These are phyloP conservation scores for Przewalskia tangutica DNA, from an alignment of 257 asterid genomes.

Conservation along the genomic window DNA sequence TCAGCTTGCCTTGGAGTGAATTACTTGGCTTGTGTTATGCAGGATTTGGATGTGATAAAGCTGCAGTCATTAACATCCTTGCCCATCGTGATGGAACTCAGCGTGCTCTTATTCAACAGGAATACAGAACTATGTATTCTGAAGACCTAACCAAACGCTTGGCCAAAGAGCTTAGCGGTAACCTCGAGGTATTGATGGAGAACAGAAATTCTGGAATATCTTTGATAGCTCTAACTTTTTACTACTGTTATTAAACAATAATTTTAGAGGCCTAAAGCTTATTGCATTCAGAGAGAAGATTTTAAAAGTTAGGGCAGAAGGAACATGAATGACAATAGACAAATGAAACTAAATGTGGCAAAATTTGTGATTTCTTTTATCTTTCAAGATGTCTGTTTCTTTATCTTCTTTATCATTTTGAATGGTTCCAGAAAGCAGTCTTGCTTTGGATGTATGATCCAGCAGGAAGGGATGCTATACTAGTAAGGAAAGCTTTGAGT, in stretches of 20 bases:
- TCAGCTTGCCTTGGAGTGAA: not conserved
- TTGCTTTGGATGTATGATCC: constrained; percentile 92
- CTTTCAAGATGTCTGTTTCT: not conserved
- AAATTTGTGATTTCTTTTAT: not conserved
- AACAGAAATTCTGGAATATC: not conserved
- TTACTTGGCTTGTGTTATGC: not conserved
- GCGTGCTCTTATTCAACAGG: constrained; percentile 75
- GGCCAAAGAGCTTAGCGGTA: constrained; percentile 73
- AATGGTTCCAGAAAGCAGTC: constrained; percentile 56
- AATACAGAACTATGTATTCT: constrained; percentile 58
- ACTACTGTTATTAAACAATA: not conserved
- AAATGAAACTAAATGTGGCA: not conserved
- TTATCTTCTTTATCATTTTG: not conserved
- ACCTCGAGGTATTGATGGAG: constrained; percentile 45
- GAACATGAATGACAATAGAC: not conserved
- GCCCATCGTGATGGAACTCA: constrained; percentile 82
- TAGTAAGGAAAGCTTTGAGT: constrained; percentile 48
- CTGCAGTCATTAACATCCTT: constrained; percentile 65
- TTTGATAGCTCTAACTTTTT: not conserved
- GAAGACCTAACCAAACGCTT: constrained; percentile 72
- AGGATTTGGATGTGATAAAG: constrained; percentile 95
- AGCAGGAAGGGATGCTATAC: constrained; percentile 66
- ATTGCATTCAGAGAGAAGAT: not conserved
- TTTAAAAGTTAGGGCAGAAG: not conserved
- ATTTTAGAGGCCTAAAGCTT: not conserved